These are phyloP conservation scores for Musa acuminata DNA, from an alignment of 176 grass and related monocot genomes.

Conservation along the genomic window DNA sequence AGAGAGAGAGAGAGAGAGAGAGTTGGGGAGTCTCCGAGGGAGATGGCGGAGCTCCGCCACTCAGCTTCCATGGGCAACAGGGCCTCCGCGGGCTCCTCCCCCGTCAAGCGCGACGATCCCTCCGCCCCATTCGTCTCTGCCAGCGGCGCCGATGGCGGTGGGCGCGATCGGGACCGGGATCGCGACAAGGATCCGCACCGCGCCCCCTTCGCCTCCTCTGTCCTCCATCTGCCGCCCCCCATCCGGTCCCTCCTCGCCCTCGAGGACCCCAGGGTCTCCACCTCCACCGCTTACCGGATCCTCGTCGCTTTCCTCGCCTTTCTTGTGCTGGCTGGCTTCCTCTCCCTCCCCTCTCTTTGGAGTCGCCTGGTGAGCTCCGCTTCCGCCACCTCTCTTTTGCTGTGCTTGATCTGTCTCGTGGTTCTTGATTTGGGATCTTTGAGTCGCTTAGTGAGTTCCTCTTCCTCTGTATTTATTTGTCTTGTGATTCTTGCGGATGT, in stretches of 20 bases:
- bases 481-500: not conserved
- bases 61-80: conserved; percentile 42
- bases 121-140: conserved; percentile 22
- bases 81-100: conserved; percentile 36
- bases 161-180: conserved; percentile 36
- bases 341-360: conserved; percentile 61
- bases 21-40: too few relatives aligned
- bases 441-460: not conserved
- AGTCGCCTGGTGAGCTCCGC: conserved; percentile 56
- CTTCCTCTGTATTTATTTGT: not conserved
- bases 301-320: conserved; percentile 52
- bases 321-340: conserved; percentile 28
- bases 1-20: too few relatives aligned
- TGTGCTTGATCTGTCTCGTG: not conserved
- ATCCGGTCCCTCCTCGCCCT: conserved; percentile 56
- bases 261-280: conserved; percentile 50
- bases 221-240: conserved; percentile 26
- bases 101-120: conserved; percentile 49
- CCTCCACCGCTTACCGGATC: conserved; percentile 58
- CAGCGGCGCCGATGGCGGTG: not conserved
- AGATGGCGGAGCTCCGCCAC: conserved; percentile 88
- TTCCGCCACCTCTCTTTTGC: not conserved
- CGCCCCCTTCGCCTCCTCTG: conserved; percentile 31
- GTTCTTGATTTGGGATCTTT: not conserved
- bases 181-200: conserved; percentile 41